These are phyloP conservation scores for Nicotiana tabacum DNA, from an alignment of 257 asterid genomes.

Conservation along the genomic window DNA sequence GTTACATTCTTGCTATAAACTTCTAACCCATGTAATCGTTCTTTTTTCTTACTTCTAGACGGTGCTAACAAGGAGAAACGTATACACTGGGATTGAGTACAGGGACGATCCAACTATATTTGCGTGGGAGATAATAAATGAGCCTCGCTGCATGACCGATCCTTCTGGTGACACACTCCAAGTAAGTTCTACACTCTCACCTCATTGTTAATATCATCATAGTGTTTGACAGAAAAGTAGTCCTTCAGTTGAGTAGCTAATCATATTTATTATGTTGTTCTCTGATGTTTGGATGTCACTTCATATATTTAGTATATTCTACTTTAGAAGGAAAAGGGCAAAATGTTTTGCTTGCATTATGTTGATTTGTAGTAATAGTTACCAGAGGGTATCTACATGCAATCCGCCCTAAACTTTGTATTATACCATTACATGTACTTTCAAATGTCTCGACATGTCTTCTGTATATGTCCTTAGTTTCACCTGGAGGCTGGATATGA, in stretches of 20 bases:
- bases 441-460: too few species aligned
- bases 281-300: background rate
- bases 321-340: background rate
- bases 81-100: conserved; percentile 24
- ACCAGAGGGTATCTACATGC: background rate
- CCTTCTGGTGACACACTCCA: conserved; percentile 96
- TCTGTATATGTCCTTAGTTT: background rate
- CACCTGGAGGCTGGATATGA: background rate
- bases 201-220: background rate
- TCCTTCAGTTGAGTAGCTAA: background rate
- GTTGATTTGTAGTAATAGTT: background rate
- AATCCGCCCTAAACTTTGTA: background rate
- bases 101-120: conserved; percentile 35
- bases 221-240: background rate
- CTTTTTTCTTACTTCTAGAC: conserved; percentile 13
- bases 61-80: conserved; percentile 27
- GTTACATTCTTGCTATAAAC: background rate
- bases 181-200: conserved; percentile 32
- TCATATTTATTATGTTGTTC: background rate
- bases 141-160: conserved; percentile 55
- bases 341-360: background rate
- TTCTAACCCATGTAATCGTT: background rate
- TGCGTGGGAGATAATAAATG: conserved; percentile 39
- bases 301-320: background rate
- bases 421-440: background rate